phyloP scores from a whole-genome alignment of 139 green algal species.

The Volvox africanus region DNA sequence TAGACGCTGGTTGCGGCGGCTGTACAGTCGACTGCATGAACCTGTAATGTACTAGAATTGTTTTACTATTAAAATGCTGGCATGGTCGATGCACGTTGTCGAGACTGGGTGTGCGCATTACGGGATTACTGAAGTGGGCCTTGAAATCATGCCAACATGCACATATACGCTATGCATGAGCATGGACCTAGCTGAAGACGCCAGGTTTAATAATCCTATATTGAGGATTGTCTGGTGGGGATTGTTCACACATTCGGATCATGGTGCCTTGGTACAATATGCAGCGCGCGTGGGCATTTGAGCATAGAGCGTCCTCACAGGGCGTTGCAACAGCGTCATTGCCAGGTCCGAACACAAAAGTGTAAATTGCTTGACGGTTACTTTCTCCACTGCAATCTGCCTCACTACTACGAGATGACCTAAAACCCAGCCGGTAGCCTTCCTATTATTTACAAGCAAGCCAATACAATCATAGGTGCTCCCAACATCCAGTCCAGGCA shows the following conservation, averaged over 20 bases:
- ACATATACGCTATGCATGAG: constrained; percentile 8
- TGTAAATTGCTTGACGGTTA: no score
- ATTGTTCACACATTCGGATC: neutral
- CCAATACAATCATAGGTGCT: no score
- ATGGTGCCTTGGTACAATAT: neutral
- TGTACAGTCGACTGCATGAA: neutral
- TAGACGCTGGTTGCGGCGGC: neutral
- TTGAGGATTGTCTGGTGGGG: neutral
- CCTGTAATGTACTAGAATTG: neutral
- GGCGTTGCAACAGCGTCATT: no score
- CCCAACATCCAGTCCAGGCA: neutral
- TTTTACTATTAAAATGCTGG: neutral
- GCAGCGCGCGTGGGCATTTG: no score
- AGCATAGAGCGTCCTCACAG: no score
- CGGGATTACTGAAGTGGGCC: neutral
- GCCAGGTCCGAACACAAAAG: no score
- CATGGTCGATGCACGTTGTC: constrained; percentile 8
- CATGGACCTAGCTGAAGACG: neutral
- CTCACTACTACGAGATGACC: no score
- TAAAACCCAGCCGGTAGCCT: no score
- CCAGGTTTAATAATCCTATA: neutral
- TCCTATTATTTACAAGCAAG: no score
- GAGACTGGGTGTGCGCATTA: neutral
- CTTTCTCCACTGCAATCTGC: no score
- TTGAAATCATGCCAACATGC: constrained; percentile 16